Evolutionary conservation across 2,329 filamentous ascomycete genomes (phyloP).

Genomic region (Aspergillus tubingensis): DNA sequence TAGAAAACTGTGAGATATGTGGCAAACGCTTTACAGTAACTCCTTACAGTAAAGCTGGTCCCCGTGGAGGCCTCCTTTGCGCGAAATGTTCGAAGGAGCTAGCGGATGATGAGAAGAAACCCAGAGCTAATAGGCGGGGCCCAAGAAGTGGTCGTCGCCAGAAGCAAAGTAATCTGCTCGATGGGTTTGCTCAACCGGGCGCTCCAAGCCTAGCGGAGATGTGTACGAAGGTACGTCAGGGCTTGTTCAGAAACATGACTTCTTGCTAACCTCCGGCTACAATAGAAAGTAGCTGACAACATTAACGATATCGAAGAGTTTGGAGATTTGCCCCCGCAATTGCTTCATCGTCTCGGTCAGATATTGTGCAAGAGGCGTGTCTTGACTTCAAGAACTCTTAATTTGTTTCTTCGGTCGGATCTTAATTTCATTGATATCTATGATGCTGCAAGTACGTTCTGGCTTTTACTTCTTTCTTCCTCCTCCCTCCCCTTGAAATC

Average conservation of each 20-base stretch:
- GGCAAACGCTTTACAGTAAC: slow-evolving; percentile 90
- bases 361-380: slow-evolving; percentile 66
- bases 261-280: slow-evolving; percentile 20
- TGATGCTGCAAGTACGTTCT: slow-evolving; percentile 58
- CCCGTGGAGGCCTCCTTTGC: slow-evolving; percentile 84
- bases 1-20: slow-evolving; percentile 84
- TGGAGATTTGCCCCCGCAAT: slow-evolving; percentile 60
- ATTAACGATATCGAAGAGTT: slow-evolving; percentile 66
- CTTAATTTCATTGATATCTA: slow-evolving; percentile 60
- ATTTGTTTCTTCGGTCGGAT: slow-evolving; percentile 54
- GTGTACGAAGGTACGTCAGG: slow-evolving; percentile 55
- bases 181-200: slow-evolving; percentile 60
- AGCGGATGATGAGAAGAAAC: slow-evolving; percentile 63
- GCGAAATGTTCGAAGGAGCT: slow-evolving; percentile 75
- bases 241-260: neutral
- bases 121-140: slow-evolving; percentile 56
- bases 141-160: slow-evolving; percentile 68
- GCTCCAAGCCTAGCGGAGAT: slow-evolving; percentile 52
- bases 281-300: slow-evolving; percentile 61
- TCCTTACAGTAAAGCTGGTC: slow-evolving; percentile 78
- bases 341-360: slow-evolving; percentile 61
- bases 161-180: slow-evolving; percentile 79
- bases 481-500: neutral
- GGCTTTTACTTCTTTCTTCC: neutral
- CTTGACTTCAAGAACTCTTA: slow-evolving; percentile 51